Evolutionary conservation across 441 rosid species (phyloP).

Genomic region (Adansonia rubrostipa): DNA sequence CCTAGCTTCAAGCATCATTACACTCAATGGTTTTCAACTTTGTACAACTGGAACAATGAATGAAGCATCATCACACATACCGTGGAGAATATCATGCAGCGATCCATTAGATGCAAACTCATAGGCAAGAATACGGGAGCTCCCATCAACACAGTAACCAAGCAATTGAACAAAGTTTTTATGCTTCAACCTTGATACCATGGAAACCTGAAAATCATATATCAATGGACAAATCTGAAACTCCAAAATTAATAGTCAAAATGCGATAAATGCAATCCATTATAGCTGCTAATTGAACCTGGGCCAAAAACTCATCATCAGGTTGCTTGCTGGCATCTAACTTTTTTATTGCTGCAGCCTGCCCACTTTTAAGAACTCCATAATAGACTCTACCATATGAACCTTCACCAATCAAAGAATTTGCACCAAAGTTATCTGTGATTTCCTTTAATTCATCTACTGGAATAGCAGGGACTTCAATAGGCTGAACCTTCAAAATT

Average conservation of each 20-base stretch:
- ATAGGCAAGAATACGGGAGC: conserved; percentile 58
- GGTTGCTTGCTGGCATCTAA: conserved; percentile 75
- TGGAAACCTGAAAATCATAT: no score
- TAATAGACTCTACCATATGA: conserved; percentile 74
- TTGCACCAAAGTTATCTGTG: conserved; percentile 63
- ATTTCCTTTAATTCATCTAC: conserved; percentile 60
- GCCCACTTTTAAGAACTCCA: conserved; percentile 49
- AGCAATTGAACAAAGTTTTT: conserved; percentile 69
- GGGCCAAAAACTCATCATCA: conserved; percentile 74
- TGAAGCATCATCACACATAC: conserved; percentile 37
- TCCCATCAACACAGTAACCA: conserved; percentile 70
- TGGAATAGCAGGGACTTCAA: conserved; percentile 75
- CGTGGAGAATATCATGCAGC: conserved; percentile 74
- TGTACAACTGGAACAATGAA: background rate
- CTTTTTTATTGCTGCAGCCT: conserved; percentile 65
- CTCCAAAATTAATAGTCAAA: background rate
- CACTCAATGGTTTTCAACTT: background rate
- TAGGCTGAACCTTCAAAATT: conserved; percentile 75
- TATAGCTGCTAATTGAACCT: conserved; percentile 40
- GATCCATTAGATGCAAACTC: conserved; percentile 80
- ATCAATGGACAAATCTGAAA: no score
- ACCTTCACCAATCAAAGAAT: conserved; percentile 73
- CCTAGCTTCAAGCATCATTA: conserved; percentile 7
- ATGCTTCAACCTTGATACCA: conserved; percentile 54
- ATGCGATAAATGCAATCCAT: background rate